phyloP scores from a whole-genome alignment of 164 flowering plant species.

The Chimonanthus praecox region DNA sequence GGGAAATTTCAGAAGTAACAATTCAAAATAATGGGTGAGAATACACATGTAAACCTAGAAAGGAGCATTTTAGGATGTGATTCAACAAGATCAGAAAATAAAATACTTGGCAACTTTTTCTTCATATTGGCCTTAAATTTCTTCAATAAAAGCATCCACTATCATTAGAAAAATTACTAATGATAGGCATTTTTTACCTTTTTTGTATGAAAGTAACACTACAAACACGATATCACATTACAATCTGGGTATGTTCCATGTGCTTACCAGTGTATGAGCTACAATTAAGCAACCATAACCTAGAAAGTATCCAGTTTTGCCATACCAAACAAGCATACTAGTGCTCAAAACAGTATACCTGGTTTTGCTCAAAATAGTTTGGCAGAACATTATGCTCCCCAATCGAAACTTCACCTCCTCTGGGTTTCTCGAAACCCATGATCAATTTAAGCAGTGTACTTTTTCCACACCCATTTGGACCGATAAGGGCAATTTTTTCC shows the following conservation, averaged over 20 bases:
- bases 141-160: no score
- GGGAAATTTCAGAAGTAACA: no score
- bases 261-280: neutral
- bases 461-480: slow-evolving; percentile 99
- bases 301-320: neutral
- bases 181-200: no score
- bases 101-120: no score
- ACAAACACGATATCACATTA: neutral
- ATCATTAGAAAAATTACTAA: no score
- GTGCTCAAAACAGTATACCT: slow-evolving; percentile 38
- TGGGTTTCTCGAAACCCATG: slow-evolving; percentile 81
- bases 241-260: neutral
- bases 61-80: no score
- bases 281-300: neutral
- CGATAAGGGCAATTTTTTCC: slow-evolving; percentile 88
- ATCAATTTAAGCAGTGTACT: slow-evolving; percentile 88
- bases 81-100: no score
- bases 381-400: slow-evolving; percentile 97
- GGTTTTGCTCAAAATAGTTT: slow-evolving; percentile 99
- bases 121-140: no score
- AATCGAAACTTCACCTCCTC: slow-evolving; percentile 64
- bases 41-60: no score
- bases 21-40: no score
- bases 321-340: neutral
- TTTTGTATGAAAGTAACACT: neutral